Evolutionary conservation across 2,329 filamentous ascomycete species (phyloP), one percentile per base, ranked within the genome.

Genomic region (Rhynchosporium secalis): DNA sequence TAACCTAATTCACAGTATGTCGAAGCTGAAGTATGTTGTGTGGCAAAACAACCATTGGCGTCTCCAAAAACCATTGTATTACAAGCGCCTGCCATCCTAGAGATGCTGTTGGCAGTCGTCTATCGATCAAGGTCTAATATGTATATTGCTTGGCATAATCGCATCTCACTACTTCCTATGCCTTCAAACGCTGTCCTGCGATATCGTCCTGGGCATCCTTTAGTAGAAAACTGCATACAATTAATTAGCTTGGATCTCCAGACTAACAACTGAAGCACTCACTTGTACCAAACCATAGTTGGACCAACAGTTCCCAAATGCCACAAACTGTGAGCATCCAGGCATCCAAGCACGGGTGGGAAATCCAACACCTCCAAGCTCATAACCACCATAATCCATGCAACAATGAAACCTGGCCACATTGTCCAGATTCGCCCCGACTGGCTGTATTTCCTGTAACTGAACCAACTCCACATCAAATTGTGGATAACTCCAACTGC

Each of bases 301-400:
- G 95, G 95, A 38, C 84, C 83, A 56, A 99, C 94, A 0, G 95
- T 99, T 61, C 93, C 92, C 65, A 96, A 75, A 82, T 99, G 95
- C 95, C 95, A 99, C 66, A 99, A 76, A 72, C 91, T 93, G 78
- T 99, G 95, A 3, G 95, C 95, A 80, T 99, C 95, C 56, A 99
- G 77, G 75, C 89, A 86, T 7, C 91, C 90, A 75, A 84, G 81
- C 78, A 90, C 83, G 2, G 95, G 95, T 59, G 95, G 86, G 72
- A 99, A 99, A 76, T 99, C 95, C 66, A 98, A 85, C 70, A 99
- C 76, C 79, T 99, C 95, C 76, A 99, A 80, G 75, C 94, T 94
- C 95, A 99, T 99, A 41, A 91, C 92, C 74, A 94, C 79, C 70
- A 94, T 86, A 69, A 99, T 83, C 92, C 92, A 97, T 2, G 90